Evolutionary conservation across 2,329 filamentous ascomycete species (phyloP).

Genomic region (Aspergillus puulaauensis): DNA sequence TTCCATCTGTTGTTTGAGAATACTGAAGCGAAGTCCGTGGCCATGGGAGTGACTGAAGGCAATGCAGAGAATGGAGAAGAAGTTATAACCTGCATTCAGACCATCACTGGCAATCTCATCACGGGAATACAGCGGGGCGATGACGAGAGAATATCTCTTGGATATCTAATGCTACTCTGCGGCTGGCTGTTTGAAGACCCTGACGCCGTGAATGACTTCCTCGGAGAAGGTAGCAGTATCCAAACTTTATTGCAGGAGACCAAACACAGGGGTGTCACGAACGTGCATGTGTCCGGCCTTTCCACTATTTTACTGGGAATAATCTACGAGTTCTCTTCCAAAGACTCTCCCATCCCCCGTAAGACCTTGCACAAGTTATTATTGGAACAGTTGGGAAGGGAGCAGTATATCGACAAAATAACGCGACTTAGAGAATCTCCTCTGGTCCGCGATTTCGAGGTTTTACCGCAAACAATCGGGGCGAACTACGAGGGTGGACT

Average conservation of each 20-base stretch:
- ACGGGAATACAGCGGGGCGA: slow-evolving; percentile 72
- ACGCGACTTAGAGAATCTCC: slow-evolving; percentile 74
- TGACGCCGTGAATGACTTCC: slow-evolving; percentile 86
- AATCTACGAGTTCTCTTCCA: slow-evolving; percentile 95
- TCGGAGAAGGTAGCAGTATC: slow-evolving; percentile 89
- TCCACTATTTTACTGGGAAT: slow-evolving; percentile 82
- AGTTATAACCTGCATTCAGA: slow-evolving; percentile 90
- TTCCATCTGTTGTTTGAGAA: slow-evolving; percentile 85
- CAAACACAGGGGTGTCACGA: slow-evolving; percentile 60
- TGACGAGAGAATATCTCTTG: slow-evolving; percentile 76
- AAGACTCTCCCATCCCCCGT: slow-evolving; percentile 87
- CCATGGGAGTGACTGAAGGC: slow-evolving; percentile 83
- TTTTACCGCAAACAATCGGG: slow-evolving; percentile 69
- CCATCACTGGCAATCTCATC: slow-evolving; percentile 81
- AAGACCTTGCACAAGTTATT: slow-evolving; percentile 78
- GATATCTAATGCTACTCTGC: slow-evolving; percentile 84
- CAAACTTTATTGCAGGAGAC: slow-evolving; percentile 78
- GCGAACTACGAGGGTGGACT: slow-evolving; percentile 54
- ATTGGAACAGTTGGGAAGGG: slow-evolving; percentile 73
- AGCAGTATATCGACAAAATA: slow-evolving; percentile 82
- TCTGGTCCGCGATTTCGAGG: slow-evolving; percentile 84
- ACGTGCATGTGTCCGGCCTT: slow-evolving; percentile 73
- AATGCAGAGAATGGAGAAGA: slow-evolving; percentile 89
- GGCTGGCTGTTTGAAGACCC: slow-evolving; percentile 92
- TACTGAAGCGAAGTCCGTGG: slow-evolving; percentile 71